phyloP scores from a whole-genome alignment of 192 early-diverging fungal genomes.

The Mortierella antarctica region DNA sequence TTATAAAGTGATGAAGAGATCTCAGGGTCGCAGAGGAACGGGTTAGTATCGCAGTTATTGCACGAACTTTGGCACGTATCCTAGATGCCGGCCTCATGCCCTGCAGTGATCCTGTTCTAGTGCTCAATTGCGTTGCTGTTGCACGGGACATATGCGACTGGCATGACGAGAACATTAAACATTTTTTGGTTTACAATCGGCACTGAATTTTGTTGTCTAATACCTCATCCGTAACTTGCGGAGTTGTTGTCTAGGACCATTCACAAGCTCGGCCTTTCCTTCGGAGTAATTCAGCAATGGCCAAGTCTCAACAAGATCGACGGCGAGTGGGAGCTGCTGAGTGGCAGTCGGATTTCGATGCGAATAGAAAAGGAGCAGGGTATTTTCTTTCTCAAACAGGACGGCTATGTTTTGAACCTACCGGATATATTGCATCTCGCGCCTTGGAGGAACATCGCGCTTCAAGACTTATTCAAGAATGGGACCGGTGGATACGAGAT shows the following conservation, averaged over 20 bases:
- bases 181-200: neutral
- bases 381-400: slow-evolving; percentile 9
- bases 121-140: slow-evolving; percentile 1
- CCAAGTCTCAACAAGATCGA: slow-evolving; percentile 8
- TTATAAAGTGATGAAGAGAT: slow-evolving; percentile 8
- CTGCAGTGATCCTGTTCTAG: slow-evolving; percentile 1
- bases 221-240: neutral
- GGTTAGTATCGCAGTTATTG: slow-evolving; percentile 11
- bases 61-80: slow-evolving; percentile 17
- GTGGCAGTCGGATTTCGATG: slow-evolving; percentile 11
- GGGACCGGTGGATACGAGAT: neutral
- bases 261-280: neutral
- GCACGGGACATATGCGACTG: slow-evolving; percentile 2
- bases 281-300: too few relatives aligned
- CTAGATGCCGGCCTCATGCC: slow-evolving; percentile 8
- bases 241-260: neutral
- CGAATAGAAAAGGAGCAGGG: slow-evolving; percentile 8
- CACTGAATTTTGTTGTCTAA: slow-evolving; percentile 1
- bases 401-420: slow-evolving; percentile 1
- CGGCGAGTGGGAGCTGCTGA: neutral
- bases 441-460: neutral
- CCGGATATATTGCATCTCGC: neutral
- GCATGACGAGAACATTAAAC: neutral
- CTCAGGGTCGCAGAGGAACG: slow-evolving; percentile 9
- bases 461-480: neutral